These are phyloP conservation scores for Ogataea minuta DNA, from an alignment of 805 yeast genomes.

Conservation along the genomic window DNA sequence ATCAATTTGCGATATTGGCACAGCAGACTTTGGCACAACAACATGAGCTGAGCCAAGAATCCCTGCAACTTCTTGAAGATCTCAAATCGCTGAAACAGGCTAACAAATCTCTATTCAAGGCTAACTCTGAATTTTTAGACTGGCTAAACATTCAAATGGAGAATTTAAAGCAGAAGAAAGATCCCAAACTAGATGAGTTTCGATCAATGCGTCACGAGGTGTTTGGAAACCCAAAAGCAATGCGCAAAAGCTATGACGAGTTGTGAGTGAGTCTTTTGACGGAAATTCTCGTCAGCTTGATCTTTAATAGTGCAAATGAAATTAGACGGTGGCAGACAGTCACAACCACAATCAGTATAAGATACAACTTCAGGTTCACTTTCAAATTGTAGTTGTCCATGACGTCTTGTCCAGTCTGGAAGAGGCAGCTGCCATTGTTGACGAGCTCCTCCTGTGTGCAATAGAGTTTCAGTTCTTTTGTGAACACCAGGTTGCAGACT, in stretches of 20 bases:
- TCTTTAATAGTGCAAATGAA: constrained; percentile 32
- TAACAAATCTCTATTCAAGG: constrained; percentile 33
- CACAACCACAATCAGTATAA: constrained; percentile 40
- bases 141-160: constrained; percentile 60
- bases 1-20: constrained; percentile 36
- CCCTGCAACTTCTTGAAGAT: constrained; percentile 41
- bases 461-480: constrained; percentile 43
- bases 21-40: constrained; percentile 33
- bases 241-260: constrained; percentile 60
- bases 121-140: constrained; percentile 46
- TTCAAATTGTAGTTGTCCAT: constrained; percentile 48
- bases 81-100: constrained; percentile 34
- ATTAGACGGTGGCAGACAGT: constrained; percentile 41
- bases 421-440: constrained; percentile 42
- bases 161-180: constrained; percentile 23
- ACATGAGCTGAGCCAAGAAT: constrained; percentile 30
- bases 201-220: constrained; percentile 51
- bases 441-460: constrained; percentile 38
- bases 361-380: constrained; percentile 36
- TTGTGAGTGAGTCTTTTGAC: constrained; percentile 28
- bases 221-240: constrained; percentile 76
- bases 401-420: constrained; percentile 55
- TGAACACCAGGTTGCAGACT: constrained; percentile 59
- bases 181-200: constrained; percentile 29
- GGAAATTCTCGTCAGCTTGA: constrained; percentile 25